phyloP scores from a whole-genome alignment of 495 filamentous ascomycete species.

The Astrothelium macrocarpum region DNA sequence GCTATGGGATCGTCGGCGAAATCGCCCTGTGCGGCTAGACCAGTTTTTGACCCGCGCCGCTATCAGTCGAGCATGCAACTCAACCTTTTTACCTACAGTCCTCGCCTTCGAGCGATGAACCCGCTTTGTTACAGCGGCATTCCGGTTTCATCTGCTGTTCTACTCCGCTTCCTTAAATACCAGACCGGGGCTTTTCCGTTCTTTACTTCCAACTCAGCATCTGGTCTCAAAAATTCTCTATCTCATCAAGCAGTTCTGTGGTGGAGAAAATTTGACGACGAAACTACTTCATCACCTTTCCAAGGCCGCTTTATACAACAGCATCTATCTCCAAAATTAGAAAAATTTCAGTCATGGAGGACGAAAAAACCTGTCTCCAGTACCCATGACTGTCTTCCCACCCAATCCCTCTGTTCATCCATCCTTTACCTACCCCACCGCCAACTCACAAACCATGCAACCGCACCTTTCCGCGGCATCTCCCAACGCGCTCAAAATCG shows the following conservation, averaged over 20 bases:
- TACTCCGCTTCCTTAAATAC: conserved; percentile 5
- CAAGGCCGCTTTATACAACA: background rate
- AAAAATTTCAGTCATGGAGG: background rate
- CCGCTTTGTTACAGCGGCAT: background rate
- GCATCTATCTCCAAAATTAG: background rate
- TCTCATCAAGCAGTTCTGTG: background rate
- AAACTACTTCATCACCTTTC: background rate
- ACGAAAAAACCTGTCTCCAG: background rate
- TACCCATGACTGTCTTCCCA: background rate
- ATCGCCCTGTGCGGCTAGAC: too few species aligned
- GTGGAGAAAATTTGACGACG: background rate
- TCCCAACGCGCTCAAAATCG: background rate
- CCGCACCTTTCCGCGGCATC: background rate
- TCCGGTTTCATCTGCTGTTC: conserved; percentile 4
- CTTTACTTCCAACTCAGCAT: background rate
- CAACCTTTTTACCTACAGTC: background rate
- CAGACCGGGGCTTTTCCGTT: background rate
- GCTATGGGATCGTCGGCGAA: too few species aligned
- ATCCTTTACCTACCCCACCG: conserved; percentile 2
- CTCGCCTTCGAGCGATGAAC: conserved; percentile 6
- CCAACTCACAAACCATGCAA: background rate
- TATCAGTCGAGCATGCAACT: background rate
- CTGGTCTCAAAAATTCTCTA: background rate
- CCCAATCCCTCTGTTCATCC: background rate
- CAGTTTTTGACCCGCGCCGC: background rate